Evolutionary conservation across 2,329 filamentous ascomycete genomes (phyloP), one percentile per base, ranked within the genome.

Genomic region (Aspergillus vadensis): DNA sequence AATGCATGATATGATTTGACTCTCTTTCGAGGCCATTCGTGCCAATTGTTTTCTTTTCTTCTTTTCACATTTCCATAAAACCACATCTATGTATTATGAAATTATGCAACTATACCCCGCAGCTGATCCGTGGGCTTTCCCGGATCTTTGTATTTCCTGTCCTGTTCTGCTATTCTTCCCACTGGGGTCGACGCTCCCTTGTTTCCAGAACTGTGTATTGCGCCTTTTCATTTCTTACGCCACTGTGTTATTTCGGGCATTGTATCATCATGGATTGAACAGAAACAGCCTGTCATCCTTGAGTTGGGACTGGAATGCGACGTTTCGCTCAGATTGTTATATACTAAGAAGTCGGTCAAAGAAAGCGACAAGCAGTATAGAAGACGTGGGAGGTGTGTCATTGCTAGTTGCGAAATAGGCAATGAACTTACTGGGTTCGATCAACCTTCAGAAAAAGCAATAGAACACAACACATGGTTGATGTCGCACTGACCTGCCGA

Each of bases 61-160:
- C 30, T 36, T 38, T 41, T 56, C 39, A 8, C 25, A 2, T 8
- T 27, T 56, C n/a, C 1, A 19, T 27, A 30, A 27, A 12, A 50
- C 27, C 47, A 25, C 9, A 14, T 32, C 47, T 50, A 52, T 59
- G 53, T 55, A 55, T 55, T 55, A 55, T 55, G 53, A 55, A 19
- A 55, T 47, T 38, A 44, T 55, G 53, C 53, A 19, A 43, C 53
- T 55, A 55, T 55, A 58, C 62, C 55, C 63, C 60, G 57, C 39
- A 55, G 55, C 55, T 60, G 61, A 62, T 65, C 67, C 39, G 52
- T 27, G 62, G 60, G 12, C 27, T 47, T 36, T 5, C 43, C 25
- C 23, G 25, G 25, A 10, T 39, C 19, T 41, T 36, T 63, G 54
- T 50, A 50, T 63, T 41, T 58, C 25, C 57, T 55, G 55, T 52